Conservation (phyloP, 257 asterid species). For the Capsicum rhomboideum region DNA sequence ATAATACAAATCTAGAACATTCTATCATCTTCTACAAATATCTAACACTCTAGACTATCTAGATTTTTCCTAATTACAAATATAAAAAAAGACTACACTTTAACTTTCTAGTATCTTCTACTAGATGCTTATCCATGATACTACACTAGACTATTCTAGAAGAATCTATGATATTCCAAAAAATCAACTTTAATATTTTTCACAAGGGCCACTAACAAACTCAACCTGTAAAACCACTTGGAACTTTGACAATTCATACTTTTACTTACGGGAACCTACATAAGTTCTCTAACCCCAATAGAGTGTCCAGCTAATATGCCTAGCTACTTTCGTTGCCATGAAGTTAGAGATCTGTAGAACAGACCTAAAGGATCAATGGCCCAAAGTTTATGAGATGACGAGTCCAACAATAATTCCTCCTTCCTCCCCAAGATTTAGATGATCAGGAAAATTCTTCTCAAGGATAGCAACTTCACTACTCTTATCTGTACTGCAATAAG, state of each 20-base stretch:
- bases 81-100: too few species aligned
- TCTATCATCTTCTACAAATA: too few species aligned
- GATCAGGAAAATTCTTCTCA: conserved; percentile 69
- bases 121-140: too few species aligned
- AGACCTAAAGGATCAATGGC: conserved; percentile 95
- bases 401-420: conserved; percentile 92
- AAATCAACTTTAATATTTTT: too few species aligned
- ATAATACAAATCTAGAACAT: too few species aligned
- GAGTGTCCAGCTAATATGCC: not conserved
- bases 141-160: too few species aligned
- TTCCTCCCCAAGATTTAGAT: conserved; percentile 94
- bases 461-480: conserved; percentile 87
- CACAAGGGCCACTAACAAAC: too few species aligned
- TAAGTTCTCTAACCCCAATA: not conserved
- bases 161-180: too few species aligned
- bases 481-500: conserved; percentile 84
- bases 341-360: conserved; percentile 15
- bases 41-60: too few species aligned
- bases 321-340: not conserved
- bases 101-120: too few species aligned
- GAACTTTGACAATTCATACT: not conserved
- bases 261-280: not conserved
- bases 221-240: not conserved
- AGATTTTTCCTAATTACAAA: too few species aligned
- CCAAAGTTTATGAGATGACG: conserved; percentile 97